Percentiles rank a stretch among this genome's conserved stretches.
phyloP scores from a whole-genome alignment of 2,329 filamentous ascomycete genomes.

The Aspergillus melleus region DNA sequence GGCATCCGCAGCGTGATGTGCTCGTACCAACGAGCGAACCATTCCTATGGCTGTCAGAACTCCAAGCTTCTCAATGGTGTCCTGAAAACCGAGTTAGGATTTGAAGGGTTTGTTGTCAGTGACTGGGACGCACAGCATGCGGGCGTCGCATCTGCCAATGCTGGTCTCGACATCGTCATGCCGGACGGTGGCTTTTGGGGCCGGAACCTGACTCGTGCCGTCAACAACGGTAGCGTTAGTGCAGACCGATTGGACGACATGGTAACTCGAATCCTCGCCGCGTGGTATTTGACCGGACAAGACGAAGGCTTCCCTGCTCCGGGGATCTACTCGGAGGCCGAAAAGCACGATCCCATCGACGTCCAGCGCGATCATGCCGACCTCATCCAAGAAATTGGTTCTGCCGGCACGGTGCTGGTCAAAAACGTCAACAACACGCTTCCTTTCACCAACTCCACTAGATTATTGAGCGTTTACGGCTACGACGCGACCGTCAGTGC shows the following conservation, averaged over 20 bases:
- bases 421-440: too few relatives aligned
- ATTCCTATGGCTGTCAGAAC: constrained; percentile 9
- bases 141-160: constrained; percentile 22
- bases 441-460: too few relatives aligned
- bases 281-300: constrained; percentile 9
- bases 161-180: constrained; percentile 29
- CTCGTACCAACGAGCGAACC: constrained; percentile 12
- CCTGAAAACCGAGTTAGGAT: constrained; percentile 16
- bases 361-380: too few relatives aligned
- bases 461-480: too few relatives aligned
- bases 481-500: too few relatives aligned
- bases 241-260: constrained; percentile 12
- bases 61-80: constrained; percentile 11
- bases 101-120: constrained; percentile 15
- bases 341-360: too few relatives aligned
- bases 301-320: neutral
- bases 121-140: constrained; percentile 49
- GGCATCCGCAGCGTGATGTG: constrained; percentile 18
- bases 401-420: too few relatives aligned
- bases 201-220: constrained; percentile 4
- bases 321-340: too few relatives aligned
- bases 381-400: too few relatives aligned
- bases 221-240: constrained; percentile 10
- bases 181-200: constrained; percentile 10
- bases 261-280: constrained; percentile 12